Conservation (phyloP, 2,329 filamentous ascomycete genomes). For the Penicillium hordei region DNA sequence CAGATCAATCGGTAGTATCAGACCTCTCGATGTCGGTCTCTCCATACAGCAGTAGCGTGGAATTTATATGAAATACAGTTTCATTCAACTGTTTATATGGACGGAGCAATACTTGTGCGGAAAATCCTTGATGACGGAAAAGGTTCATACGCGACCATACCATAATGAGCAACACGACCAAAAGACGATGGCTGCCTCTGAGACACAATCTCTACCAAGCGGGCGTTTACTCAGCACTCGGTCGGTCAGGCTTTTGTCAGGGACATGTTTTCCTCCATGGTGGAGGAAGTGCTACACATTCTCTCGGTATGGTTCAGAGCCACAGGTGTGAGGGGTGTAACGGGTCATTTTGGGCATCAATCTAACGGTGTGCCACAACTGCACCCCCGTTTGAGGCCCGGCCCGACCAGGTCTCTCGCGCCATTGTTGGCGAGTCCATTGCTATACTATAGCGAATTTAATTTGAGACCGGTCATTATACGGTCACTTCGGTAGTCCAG, state of each 20-base stretch:
- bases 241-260: too few relatives aligned
- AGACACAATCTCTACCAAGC: background rate
- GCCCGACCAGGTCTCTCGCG: background rate
- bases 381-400: background rate
- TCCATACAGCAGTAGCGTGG: background rate
- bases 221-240: background rate
- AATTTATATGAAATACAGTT: background rate
- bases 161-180: background rate
- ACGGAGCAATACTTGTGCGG: background rate
- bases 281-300: background rate
- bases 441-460: too few relatives aligned
- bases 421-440: background rate
- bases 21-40: background rate
- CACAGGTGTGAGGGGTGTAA: too few relatives aligned
- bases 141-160: background rate
- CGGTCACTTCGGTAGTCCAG: background rate
- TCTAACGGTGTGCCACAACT: background rate
- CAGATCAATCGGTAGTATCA: background rate
- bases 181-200: background rate
- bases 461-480: background rate
- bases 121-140: background rate
- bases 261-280: background rate
- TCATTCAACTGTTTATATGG: background rate
- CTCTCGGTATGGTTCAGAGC: background rate
- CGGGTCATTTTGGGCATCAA: too few relatives aligned